Evolutionary conservation across 2,329 filamentous ascomycete species (phyloP).

Genomic region (Graphilbum fragrans): DNA sequence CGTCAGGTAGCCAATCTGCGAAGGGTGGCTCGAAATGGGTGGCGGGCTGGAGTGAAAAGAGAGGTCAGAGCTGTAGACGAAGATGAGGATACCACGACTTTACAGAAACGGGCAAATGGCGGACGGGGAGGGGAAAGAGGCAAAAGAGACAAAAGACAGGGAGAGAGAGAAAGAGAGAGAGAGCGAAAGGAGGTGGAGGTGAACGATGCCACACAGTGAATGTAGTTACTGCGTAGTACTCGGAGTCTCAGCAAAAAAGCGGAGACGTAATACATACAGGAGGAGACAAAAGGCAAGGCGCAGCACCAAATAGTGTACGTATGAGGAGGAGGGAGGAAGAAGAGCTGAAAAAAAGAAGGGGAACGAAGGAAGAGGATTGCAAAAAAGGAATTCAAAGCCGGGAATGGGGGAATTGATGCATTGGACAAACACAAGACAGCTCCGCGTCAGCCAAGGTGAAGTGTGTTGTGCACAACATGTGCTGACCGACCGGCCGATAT

Average conservation of each 20-base stretch:
- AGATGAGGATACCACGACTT: no score
- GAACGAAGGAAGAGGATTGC: background rate
- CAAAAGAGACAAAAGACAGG: background rate
- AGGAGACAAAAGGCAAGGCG: background rate
- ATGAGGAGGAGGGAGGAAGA: background rate
- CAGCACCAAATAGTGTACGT: background rate
- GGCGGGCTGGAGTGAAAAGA: background rate
- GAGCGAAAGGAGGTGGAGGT: background rate
- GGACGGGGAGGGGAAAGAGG: background rate
- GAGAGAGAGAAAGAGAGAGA: background rate
- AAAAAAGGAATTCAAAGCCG: background rate
- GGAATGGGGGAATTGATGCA: background rate
- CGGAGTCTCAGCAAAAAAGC: background rate
- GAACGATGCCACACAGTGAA: no score
- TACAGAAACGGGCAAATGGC: background rate
- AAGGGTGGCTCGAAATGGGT: constrained; percentile 47
- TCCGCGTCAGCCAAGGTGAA: background rate
- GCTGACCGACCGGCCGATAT: no score
- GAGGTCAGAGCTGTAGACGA: background rate
- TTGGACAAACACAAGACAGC: background rate
- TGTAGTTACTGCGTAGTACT: no score
- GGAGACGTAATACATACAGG: background rate
- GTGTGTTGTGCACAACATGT: no score
- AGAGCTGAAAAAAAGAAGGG: no score
- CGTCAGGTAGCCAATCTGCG: constrained; percentile 56